Evolutionary conservation across 2,329 filamentous ascomycete species (phyloP).

Genomic region (Ophiocordyceps australis): DNA sequence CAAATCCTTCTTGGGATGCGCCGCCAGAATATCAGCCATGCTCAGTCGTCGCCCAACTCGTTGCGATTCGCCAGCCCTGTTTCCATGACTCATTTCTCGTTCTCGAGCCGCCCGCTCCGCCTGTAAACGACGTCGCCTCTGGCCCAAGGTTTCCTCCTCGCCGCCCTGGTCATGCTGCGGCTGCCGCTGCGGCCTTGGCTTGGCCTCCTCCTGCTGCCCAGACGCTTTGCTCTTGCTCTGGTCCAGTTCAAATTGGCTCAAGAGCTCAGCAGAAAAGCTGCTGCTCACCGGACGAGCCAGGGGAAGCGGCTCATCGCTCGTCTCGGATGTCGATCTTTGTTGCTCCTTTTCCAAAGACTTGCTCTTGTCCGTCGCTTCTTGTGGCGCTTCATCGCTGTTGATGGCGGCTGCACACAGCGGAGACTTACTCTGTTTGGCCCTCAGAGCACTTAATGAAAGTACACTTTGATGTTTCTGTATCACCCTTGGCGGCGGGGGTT

Average conservation of each 20-base stretch:
- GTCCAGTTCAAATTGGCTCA: conserved; percentile 40
- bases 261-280: conserved; percentile 50
- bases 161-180: conserved; percentile 2
- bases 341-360: conserved; percentile 35
- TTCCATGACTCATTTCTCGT: conserved; percentile 27
- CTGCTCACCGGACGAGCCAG: conserved; percentile 39
- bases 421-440: conserved; percentile 1
- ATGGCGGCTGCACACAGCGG: no score
- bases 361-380: conserved; percentile 5
- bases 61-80: conserved; percentile 6
- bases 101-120: conserved; percentile 47
- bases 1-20: conserved; percentile 19
- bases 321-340: conserved; percentile 43
- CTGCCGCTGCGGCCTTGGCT: no score
- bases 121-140: conserved; percentile 57
- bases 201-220: conserved; percentile 22
- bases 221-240: conserved; percentile 15
- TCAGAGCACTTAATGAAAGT: conserved; percentile 18
- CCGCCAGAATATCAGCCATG: conserved; percentile 39
- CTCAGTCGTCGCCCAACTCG: conserved; percentile 20
- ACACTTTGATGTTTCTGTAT: conserved; percentile 23
- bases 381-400: no score
- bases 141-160: conserved; percentile 63
- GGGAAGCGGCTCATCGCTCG: conserved; percentile 23
- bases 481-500: conserved; percentile 24